Percentiles rank a stretch among this genome's conserved stretches.
These are phyloP conservation scores for Neonectria coccinea DNA, from an alignment of 2,329 filamentous ascomycete genomes.

Conservation along the genomic window DNA sequence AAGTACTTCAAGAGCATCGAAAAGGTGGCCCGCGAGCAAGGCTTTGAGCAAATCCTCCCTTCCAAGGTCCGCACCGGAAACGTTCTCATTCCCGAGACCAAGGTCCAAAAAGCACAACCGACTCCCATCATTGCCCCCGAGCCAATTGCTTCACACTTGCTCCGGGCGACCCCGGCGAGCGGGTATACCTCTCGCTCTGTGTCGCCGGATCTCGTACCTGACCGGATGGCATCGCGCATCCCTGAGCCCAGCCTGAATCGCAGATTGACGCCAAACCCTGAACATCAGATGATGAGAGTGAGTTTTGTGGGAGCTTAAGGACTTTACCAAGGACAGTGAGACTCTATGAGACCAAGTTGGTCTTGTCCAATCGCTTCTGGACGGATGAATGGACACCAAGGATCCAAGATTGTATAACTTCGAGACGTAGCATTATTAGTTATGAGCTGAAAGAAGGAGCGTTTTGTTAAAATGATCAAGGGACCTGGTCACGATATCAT, in stretches of 20 bases:
- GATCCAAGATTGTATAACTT: slow-evolving; percentile 36
- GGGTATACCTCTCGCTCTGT: slow-evolving; percentile 67
- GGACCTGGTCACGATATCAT: slow-evolving; percentile 12
- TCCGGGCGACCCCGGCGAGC: slow-evolving; percentile 65
- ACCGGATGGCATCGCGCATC: slow-evolving; percentile 71
- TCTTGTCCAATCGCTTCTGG: slow-evolving; percentile 35
- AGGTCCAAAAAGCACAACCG: slow-evolving; percentile 58
- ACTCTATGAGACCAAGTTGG: slow-evolving; percentile 20
- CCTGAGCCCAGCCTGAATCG: slow-evolving; percentile 59
- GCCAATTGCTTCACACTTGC: slow-evolving; percentile 65
- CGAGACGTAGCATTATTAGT: slow-evolving; percentile 18
- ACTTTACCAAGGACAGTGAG: not conserved
- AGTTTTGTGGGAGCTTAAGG: slow-evolving; percentile 39
- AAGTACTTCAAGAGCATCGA: slow-evolving; percentile 80
- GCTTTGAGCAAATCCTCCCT: slow-evolving; percentile 69
- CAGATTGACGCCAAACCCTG: slow-evolving; percentile 62
- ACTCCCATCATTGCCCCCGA: slow-evolving; percentile 64
- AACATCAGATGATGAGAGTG: slow-evolving; percentile 53
- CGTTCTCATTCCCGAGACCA: slow-evolving; percentile 53
- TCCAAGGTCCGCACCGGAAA: slow-evolving; percentile 67
- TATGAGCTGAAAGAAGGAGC: slow-evolving; percentile 12
- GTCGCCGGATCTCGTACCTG: slow-evolving; percentile 71
- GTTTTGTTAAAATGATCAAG: not conserved
- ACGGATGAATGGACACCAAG: slow-evolving; percentile 13
- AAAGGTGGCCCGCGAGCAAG: slow-evolving; percentile 67